Evolutionary conservation across 345 rosid genomes (phyloP).

Genomic region (Camelina hispida): DNA sequence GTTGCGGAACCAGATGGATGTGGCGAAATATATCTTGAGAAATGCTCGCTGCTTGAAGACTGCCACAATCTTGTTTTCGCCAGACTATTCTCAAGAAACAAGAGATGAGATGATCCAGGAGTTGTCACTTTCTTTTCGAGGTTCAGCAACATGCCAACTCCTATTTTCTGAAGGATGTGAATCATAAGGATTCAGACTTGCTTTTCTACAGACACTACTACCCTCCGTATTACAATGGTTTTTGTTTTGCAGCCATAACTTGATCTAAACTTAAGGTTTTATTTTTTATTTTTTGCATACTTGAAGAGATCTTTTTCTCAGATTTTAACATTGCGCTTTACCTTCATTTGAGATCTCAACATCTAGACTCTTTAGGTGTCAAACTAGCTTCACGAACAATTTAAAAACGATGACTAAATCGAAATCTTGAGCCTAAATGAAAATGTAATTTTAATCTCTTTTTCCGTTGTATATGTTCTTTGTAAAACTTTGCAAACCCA

Average conservation of each 20-base stretch:
- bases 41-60: background rate
- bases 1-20: background rate
- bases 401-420: background rate
- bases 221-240: background rate
- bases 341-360: too few species aligned
- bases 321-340: too few species aligned
- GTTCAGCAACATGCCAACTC: background rate
- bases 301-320: background rate
- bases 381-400: too few species aligned
- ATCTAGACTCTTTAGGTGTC: too few species aligned
- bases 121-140: slow-evolving; percentile 1
- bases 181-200: background rate
- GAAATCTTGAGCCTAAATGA: background rate
- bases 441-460: too few species aligned
- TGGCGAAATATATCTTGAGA: background rate
- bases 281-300: too few species aligned
- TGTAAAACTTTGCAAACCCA: background rate
- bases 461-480: background rate
- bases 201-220: background rate
- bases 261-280: too few species aligned
- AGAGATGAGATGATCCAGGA: background rate
- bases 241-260: too few species aligned
- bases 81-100: background rate
- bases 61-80: background rate
- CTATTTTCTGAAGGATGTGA: background rate